Conservation (phyloP, 2,329 filamentous ascomycete species). For the Colletotrichum acutatum region DNA sequence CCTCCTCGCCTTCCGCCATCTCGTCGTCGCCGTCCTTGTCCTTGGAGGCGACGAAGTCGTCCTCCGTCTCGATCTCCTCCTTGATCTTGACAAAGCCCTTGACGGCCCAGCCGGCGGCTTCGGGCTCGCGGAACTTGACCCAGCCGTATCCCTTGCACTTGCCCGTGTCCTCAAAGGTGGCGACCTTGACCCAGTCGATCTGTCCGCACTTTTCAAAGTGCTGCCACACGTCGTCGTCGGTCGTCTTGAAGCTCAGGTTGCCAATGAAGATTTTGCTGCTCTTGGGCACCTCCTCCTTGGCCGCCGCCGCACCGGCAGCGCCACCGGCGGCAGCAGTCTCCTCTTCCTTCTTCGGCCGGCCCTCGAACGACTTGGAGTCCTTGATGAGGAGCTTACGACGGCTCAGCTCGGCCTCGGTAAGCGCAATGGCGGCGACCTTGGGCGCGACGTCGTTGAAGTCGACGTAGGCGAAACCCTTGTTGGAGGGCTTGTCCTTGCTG, state of each 20-base stretch:
- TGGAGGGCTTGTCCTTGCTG: constrained; percentile 61
- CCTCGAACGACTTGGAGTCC: constrained; percentile 88
- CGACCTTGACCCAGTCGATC: constrained; percentile 85
- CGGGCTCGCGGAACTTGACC: constrained; percentile 87
- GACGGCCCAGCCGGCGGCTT: constrained; percentile 77
- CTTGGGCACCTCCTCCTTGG: constrained; percentile 54
- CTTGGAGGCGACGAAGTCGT: constrained; percentile 65
- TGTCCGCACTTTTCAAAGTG: constrained; percentile 89
- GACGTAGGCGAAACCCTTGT: constrained; percentile 96
- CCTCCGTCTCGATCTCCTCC: constrained; percentile 71
- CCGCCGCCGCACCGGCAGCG: constrained; percentile 41
- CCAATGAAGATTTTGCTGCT: constrained; percentile 91
- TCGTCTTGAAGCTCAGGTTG: constrained; percentile 85
- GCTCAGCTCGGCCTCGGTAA: constrained; percentile 84
- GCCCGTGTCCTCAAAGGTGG: constrained; percentile 94
- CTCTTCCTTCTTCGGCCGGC: constrained; percentile 78
- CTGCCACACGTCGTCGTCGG: constrained; percentile 80
- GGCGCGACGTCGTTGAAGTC: constrained; percentile 82
- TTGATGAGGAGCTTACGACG: constrained; percentile 92
- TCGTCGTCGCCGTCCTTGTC: constrained; percentile 54
- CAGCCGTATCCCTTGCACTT: constrained; percentile 99
- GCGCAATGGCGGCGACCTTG: constrained; percentile 80
- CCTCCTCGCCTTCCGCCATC: constrained; percentile 49
- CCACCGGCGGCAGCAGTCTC: constrained; percentile 42
- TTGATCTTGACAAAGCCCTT: constrained; percentile 82